These are phyloP conservation scores for Trichoderma oligosporum DNA, from an alignment of 2,329 filamentous ascomycete genomes.

Conservation along the genomic window DNA sequence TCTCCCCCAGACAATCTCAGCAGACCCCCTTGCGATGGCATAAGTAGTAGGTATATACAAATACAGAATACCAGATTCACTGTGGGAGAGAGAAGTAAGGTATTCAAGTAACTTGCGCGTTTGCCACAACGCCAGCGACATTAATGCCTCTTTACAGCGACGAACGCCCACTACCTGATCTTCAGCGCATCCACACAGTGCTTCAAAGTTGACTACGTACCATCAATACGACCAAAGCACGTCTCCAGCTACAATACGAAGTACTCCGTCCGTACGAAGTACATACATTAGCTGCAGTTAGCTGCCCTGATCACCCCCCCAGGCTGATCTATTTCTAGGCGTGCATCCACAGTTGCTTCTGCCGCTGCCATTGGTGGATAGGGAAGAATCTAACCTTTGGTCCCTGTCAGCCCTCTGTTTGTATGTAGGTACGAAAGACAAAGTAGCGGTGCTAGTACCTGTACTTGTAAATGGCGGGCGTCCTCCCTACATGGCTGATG, in stretches of 20 bases:
- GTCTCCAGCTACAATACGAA: not conserved
- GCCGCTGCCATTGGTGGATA: slow-evolving; percentile 7
- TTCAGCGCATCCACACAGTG: slow-evolving; percentile 18
- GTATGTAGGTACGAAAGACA: too few relatives aligned
- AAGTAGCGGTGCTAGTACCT: not conserved
- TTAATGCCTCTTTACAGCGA: not conserved
- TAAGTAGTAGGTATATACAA: too few relatives aligned
- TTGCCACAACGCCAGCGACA: not conserved
- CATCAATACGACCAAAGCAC: slow-evolving; percentile 1
- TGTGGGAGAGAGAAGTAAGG: too few relatives aligned
- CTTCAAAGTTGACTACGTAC: not conserved
- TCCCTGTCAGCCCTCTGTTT: slow-evolving; percentile 15
- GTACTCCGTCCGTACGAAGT: too few relatives aligned
- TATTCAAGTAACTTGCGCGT: not conserved
- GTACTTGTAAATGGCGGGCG: not conserved
- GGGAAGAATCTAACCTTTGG: slow-evolving; percentile 6
- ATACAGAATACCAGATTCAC: not conserved
- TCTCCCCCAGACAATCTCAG: too few relatives aligned
- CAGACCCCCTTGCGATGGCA: too few relatives aligned
- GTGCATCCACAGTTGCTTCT: slow-evolving; percentile 6
- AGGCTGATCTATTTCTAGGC: slow-evolving; percentile 11
- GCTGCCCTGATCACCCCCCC: not conserved
- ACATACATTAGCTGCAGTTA: not conserved
- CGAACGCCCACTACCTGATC: not conserved
- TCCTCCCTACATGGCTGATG: not conserved